Base-by-base conservation (phyloP, 345 rosid genomes). In the Lepidium didymum region DNA sequence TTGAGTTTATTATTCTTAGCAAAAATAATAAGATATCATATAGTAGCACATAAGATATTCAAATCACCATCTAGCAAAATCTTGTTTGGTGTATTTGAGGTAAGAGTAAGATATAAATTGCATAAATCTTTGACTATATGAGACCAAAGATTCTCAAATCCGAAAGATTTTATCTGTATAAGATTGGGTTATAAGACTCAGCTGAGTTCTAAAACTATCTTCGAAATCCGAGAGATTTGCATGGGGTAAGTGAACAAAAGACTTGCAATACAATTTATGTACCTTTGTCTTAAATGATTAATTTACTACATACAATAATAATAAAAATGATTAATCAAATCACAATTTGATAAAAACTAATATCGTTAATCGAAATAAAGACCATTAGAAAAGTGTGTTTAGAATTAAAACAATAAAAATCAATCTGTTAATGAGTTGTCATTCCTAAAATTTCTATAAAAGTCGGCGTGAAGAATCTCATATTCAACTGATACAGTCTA, bases 401-500 rank as follows among this genome's bases (percentile, higher is more conserved):
- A 53, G n/a, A 46, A 36, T 54, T 25, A 61, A 61, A 46, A 56
- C 63, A 60, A 4, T 64, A 35, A 2, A 18, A 62, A 64, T 33
- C 71, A 50, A 54, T 8, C 75, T 75, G 79, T 69, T 55, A 62
- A 69, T 69, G 45, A 36, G 75, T 42, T 75, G 79, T 75, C 79
- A 68, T 49, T 62, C 75, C 70, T 69, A 47, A 62, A 75, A 75
- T 56, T 56, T 60, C 79, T 75, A 69, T 6, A 41, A 69, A 63
- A 63, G 79, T 75, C 79, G 79, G 79, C 79, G 77, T 59, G 6
- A 57, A 11, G 38, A 62, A 52, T 62, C 40, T 43, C 63, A 62
- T 54, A 65, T 73, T 56, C 35, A 72, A 31, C 8, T 74, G 62
- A 66, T 58, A 58, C 73, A 74, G 58, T 67, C 57, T 60, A 67